Percentiles rank a stretch among this genome's conserved stretches.
Conservation (phyloP, 352 stramenopile species). For the Globisporangium barbulae region DNA sequence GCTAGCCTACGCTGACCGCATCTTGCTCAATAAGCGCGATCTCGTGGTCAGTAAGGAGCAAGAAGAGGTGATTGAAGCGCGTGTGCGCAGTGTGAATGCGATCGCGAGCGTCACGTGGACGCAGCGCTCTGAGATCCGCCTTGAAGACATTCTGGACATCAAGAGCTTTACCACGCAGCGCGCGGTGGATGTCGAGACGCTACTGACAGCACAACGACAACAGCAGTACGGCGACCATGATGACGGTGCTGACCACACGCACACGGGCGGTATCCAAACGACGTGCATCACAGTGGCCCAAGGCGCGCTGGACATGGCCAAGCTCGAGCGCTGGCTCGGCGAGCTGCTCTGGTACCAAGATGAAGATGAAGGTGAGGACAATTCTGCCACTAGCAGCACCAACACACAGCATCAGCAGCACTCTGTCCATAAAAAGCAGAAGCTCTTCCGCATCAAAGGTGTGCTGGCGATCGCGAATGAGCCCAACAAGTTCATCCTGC, state of each 20-base stretch:
- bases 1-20: conserved; percentile 97
- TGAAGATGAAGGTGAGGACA: conserved; percentile 14
- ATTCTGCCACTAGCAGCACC: too few species aligned
- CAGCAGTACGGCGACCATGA: conserved; percentile 21
- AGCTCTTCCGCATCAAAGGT: conserved; percentile 77
- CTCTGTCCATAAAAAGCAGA: conserved; percentile 16
- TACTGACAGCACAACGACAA: conserved; percentile 16
- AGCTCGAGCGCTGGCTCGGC: conserved; percentile 71
- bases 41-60: conserved; percentile 74
- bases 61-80: conserved; percentile 35
- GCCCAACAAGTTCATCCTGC: conserved; percentile 68
- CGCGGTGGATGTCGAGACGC: conserved; percentile 52
- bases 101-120: conserved; percentile 69
- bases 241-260: conserved; percentile 19
- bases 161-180: conserved; percentile 72
- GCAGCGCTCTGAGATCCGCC: conserved; percentile 46
- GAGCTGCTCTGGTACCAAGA: conserved; percentile 65
- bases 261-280: conserved; percentile 71
- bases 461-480: conserved; percentile 52
- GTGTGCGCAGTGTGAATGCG: conserved; percentile 56
- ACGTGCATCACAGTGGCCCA: conserved; percentile 52
- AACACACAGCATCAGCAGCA: conserved; percentile 1
- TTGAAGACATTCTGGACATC: conserved; percentile 77
- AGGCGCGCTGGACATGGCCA: conserved; percentile 37
- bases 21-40: conserved; percentile 99